These are phyloP conservation scores for Leccinum rimulosum DNA, from an alignment of 768 basidiomycete species.

Conservation along the genomic window DNA sequence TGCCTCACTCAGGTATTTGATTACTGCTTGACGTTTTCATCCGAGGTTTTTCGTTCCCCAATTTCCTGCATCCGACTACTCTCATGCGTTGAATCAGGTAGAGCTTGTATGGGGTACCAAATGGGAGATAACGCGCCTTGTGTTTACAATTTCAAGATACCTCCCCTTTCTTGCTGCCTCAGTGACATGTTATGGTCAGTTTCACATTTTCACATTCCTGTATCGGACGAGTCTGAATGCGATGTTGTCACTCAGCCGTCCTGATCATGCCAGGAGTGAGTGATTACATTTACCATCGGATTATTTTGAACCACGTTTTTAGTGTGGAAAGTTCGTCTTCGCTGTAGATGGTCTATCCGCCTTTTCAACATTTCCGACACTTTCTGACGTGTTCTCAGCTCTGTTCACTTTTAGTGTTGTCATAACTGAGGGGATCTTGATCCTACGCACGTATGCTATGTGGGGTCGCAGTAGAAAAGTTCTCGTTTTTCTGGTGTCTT, in stretches of 20 bases:
- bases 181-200: conserved; percentile 19
- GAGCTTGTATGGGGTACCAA: conserved; percentile 22
- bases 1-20: conserved; percentile 13
- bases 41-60: conserved; percentile 13
- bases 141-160: conserved; percentile 30
- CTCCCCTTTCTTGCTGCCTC: conserved; percentile 21
- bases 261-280: conserved; percentile 6
- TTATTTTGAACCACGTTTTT: neutral
- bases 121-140: conserved; percentile 21
- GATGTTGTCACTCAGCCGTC: conserved; percentile 4
- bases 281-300: neutral
- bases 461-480: conserved; percentile 21
- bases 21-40: conserved; percentile 23
- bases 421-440: conserved; percentile 3
- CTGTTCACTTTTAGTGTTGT: conserved; percentile 16
- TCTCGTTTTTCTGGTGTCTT: conserved; percentile 13
- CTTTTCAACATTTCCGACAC: neutral
- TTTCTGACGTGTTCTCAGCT: conserved; percentile 9
- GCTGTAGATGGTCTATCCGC: conserved; percentile 17
- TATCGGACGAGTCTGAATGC: neutral
- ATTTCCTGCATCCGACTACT: too few relatives aligned
- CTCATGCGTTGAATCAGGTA: conserved; percentile 10
- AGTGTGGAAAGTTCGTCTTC: conserved; percentile 21
- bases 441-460: conserved; percentile 27
- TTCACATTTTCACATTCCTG: neutral